Conservation (phyloP, 768 basidiomycete genomes). For the Mrakia gelida region DNA sequence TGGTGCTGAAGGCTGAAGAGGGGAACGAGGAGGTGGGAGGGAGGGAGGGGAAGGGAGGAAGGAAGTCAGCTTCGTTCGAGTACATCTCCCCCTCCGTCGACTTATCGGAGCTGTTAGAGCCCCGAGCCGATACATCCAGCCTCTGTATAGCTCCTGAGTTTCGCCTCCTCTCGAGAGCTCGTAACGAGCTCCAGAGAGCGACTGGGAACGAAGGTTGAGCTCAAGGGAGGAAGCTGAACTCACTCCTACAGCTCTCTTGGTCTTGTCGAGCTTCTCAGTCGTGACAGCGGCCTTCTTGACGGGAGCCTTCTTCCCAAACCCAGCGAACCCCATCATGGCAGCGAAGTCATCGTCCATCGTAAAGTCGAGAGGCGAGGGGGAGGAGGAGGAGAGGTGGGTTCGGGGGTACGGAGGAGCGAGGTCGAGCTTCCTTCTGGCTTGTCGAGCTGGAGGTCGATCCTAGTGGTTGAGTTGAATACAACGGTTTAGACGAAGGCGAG, state of each 20-base stretch:
- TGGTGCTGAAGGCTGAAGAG: neutral
- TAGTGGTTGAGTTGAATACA: too few relatives aligned
- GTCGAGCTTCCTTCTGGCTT: neutral
- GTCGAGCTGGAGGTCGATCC: neutral
- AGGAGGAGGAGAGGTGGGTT: neutral
- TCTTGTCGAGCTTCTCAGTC: slow-evolving; percentile 41
- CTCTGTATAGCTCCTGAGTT: too few relatives aligned
- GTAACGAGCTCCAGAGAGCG: too few relatives aligned
- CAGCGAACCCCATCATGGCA: slow-evolving; percentile 42
- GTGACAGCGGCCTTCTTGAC: slow-evolving; percentile 37
- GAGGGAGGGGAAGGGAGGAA: neutral
- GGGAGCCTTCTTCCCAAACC: slow-evolving; percentile 46
- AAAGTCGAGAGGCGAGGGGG: neutral
- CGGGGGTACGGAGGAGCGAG: neutral
- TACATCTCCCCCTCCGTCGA: too few relatives aligned
- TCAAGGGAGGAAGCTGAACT: neutral
- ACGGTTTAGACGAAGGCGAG: neutral
- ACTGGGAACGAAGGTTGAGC: neutral
- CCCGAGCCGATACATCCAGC: too few relatives aligned
- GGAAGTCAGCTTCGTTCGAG: neutral
- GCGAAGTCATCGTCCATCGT: slow-evolving; percentile 42
- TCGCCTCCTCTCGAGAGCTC: too few relatives aligned
- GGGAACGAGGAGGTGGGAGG: neutral
- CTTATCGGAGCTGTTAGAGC: too few relatives aligned
- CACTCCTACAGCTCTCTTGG: slow-evolving; percentile 39